Evolutionary conservation across 306 rosid genomes (phyloP).

Genomic region (Styphnolobium japonicum): DNA sequence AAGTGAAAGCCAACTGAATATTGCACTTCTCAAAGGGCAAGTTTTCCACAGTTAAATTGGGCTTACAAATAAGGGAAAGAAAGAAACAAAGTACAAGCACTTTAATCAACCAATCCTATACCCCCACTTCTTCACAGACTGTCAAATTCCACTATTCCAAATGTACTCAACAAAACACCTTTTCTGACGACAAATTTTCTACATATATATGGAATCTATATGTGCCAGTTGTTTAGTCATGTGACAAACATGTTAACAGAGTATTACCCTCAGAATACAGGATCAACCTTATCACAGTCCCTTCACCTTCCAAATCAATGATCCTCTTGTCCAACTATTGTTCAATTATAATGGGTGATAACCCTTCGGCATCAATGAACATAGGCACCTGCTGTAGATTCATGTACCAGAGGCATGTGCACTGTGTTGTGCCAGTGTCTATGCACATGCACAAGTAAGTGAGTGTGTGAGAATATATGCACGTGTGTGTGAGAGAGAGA

Average conservation of each 20-base stretch:
- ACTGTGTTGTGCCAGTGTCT: background rate
- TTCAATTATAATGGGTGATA: background rate
- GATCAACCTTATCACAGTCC: background rate
- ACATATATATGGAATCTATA: background rate
- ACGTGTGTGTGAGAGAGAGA: background rate
- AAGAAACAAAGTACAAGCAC: background rate
- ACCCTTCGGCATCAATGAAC: too few species aligned
- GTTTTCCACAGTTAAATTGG: background rate
- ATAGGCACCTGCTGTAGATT: too few species aligned
- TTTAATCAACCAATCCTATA: conserved; percentile 10
- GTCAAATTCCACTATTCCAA: background rate
- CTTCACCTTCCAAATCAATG: background rate
- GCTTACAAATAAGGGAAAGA: background rate
- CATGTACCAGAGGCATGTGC: too few species aligned
- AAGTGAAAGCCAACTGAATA: background rate
- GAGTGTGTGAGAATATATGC: background rate
- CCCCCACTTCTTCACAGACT: background rate
- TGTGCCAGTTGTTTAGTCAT: background rate
- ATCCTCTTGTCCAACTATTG: background rate
- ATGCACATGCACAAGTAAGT: background rate
- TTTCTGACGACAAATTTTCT: background rate
- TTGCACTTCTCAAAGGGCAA: background rate
- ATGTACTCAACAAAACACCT: background rate
- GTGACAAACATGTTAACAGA: conserved; percentile 1
- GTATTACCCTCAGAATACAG: background rate